Evolutionary conservation across 208 protist species (phyloP).

Genomic region (Acanthamoeba triangularis): DNA sequence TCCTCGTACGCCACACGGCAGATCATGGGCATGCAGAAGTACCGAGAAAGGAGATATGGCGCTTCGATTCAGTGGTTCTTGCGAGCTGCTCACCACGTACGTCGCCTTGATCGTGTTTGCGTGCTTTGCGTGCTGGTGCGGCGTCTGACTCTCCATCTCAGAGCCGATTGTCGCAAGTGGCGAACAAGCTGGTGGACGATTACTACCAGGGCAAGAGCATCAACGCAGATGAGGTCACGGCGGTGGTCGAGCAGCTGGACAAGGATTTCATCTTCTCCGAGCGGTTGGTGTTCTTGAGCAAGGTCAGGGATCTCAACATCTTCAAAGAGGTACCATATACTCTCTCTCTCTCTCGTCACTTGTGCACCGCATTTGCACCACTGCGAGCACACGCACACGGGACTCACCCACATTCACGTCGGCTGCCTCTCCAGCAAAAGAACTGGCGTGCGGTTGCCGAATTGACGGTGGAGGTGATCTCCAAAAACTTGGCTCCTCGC

Average conservation of each 20-base stretch:
- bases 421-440: neutral
- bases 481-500: conserved; percentile 52
- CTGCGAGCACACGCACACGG: neutral
- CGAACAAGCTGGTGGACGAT: conserved; percentile 76
- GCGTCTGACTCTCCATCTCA: neutral
- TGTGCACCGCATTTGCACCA: neutral
- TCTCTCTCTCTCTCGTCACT: neutral
- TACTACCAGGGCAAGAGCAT: conserved; percentile 64
- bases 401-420: neutral
- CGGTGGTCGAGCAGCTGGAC: conserved; percentile 70
- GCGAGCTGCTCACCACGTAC: conserved; percentile 53
- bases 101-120: neutral
- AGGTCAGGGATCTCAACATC: conserved; percentile 52
- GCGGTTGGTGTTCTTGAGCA: conserved; percentile 65
- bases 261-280: conserved; percentile 75
- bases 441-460: conserved; percentile 50
- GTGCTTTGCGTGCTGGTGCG: neutral
- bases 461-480: conserved; percentile 58
- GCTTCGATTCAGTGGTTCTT: conserved; percentile 71
- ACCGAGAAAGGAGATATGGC: conserved; percentile 31
- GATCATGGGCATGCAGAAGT: conserved; percentile 70
- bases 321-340: conserved; percentile 2
- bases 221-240: conserved; percentile 65
- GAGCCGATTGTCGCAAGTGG: conserved; percentile 70
- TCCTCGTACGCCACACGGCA: neutral